Conservation (phyloP, 2,329 filamentous ascomycete species). For the Chaetomium sp. region DNA sequence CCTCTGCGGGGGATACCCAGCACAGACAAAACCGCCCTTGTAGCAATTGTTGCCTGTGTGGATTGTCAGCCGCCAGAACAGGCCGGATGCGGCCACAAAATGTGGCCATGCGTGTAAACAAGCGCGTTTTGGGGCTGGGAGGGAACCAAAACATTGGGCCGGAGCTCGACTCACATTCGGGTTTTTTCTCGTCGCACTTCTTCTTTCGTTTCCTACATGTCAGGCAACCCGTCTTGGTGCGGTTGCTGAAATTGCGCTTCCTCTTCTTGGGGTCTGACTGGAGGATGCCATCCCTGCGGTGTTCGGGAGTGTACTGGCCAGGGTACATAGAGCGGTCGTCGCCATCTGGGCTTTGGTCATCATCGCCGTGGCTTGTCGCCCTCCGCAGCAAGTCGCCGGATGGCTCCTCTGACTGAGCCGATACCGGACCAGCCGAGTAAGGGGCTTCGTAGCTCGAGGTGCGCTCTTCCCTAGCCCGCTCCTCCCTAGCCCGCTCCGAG, state of each 20-base stretch:
- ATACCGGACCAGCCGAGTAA: constrained; percentile 48
- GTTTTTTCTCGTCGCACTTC: constrained; percentile 95
- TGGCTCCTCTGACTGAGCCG: constrained; percentile 55
- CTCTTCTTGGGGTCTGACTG: constrained; percentile 68
- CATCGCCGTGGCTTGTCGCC: constrained; percentile 50
- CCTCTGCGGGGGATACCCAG: constrained; percentile 83
- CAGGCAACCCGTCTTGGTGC: constrained; percentile 93
- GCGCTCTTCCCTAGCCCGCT: constrained; percentile 53
- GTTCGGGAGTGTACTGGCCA: constrained; percentile 51
- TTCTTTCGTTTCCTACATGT: constrained; percentile 93
- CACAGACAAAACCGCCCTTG: constrained; percentile 86
- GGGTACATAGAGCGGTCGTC: constrained; percentile 51
- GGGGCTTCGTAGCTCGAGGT: constrained; percentile 51
- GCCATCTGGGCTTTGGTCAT: constrained; percentile 56
- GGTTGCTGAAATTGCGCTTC: constrained; percentile 86
- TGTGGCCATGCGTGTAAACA: constrained; percentile 31
- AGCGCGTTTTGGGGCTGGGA: neutral
- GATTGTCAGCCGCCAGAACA: constrained; percentile 25
- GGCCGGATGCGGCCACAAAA: constrained; percentile 28
- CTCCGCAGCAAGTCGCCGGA: constrained; percentile 49
- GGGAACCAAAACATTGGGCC: constrained; percentile 19
- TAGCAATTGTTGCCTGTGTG: constrained; percentile 79
- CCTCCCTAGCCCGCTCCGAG: constrained; percentile 50
- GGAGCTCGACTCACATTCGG: constrained; percentile 70
- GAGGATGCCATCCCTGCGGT: constrained; percentile 52